A percentile compares a stretch with the other conserved stretches of the same genome.
phyloP scores from a whole-genome alignment of 441 rosid genomes.

The Populus hybrid region DNA sequence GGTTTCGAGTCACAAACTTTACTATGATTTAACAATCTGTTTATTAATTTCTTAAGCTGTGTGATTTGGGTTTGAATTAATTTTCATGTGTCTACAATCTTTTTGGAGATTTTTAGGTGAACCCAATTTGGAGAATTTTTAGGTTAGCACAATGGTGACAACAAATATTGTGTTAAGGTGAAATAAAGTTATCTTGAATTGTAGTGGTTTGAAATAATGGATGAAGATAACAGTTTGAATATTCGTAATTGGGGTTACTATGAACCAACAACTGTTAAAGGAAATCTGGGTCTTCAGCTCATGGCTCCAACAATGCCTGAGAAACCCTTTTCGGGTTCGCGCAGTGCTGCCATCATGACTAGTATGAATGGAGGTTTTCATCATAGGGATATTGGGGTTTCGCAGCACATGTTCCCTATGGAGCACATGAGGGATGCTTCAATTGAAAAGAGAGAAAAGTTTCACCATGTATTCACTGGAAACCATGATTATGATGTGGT shows the following conservation, averaged over 20 bases:
- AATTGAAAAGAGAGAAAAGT: not conserved
- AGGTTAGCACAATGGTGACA: not conserved
- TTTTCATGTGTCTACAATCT: not conserved
- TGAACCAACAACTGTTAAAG: not conserved
- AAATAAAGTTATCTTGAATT: not conserved
- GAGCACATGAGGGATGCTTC: not conserved
- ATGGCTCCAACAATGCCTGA: not conserved
- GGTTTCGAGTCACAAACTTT: not conserved
- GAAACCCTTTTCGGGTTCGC: not conserved
- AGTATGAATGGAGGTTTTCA: not conserved
- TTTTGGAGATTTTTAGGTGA: not conserved
- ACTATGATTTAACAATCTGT: not conserved
- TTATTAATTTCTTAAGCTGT: not conserved
- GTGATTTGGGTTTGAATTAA: not conserved
- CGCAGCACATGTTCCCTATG: not conserved
- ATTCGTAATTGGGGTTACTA: not conserved
- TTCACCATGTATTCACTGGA: not conserved
- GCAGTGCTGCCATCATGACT: not conserved
- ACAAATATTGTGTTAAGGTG: not conserved
- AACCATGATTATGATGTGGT: not conserved
- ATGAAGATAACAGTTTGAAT: not conserved
- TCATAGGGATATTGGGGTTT: not conserved
- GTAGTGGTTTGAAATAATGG: not conserved
- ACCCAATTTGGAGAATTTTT: not conserved
- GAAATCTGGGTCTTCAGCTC: not conserved